These are phyloP conservation scores for Ettlia oleoabundans DNA, from an alignment of 139 green algal genomes.

Conservation along the genomic window DNA sequence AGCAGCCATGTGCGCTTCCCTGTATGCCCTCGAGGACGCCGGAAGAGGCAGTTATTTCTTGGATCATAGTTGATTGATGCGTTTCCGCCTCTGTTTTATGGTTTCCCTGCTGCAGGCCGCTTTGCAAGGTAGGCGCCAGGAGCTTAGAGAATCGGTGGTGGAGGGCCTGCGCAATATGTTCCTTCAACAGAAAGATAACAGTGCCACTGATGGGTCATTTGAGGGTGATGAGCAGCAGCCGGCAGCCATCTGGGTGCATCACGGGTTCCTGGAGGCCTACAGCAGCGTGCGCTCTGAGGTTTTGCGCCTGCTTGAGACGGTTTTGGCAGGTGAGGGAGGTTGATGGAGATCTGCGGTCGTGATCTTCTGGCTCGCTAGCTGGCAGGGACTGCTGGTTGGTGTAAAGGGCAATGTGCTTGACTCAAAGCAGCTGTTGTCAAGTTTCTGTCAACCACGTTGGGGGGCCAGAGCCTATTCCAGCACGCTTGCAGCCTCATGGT, in stretches of 20 bases:
- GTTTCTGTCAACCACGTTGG: no score
- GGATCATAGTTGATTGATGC: no score
- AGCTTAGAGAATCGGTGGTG: neutral
- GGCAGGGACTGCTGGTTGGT: no score
- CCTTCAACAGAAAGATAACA: neutral
- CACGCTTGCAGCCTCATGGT: no score
- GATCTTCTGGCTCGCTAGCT: no score
- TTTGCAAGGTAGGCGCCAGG: slow-evolving; percentile 12
- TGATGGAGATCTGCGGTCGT: neutral
- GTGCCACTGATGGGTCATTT: no score
- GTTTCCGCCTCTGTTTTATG: no score
- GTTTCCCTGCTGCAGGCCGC: slow-evolving; percentile 12
- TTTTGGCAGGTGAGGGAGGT: slow-evolving; percentile 15
- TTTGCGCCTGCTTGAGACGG: slow-evolving; percentile 64
- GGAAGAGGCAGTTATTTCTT: no score
- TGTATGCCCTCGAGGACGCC: neutral
- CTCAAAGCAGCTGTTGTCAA: no score
- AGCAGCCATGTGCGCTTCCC: neutral
- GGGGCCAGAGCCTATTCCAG: no score
- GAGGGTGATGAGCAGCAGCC: no score
- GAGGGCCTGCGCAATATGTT: slow-evolving; percentile 2
- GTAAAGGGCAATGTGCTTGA: no score
- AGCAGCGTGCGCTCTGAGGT: slow-evolving; percentile 42
- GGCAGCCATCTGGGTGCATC: slow-evolving; percentile 38
- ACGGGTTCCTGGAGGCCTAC: slow-evolving; percentile 53